These are phyloP conservation scores for Yamadazyma siamensis DNA, from an alignment of 1,139 yeast species.

Conservation along the genomic window DNA sequence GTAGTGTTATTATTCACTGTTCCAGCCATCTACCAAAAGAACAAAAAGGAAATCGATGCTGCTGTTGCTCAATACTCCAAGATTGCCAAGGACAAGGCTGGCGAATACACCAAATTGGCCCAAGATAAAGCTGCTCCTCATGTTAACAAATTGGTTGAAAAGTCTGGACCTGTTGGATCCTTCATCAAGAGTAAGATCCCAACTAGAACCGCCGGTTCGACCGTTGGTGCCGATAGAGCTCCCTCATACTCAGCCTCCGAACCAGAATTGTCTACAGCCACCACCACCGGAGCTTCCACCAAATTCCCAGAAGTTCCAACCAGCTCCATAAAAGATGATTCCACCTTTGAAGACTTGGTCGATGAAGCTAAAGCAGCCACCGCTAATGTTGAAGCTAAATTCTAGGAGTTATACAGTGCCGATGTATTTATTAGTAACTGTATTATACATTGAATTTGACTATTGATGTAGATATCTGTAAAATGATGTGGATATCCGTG, in stretches of 20 bases:
- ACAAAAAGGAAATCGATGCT: slow-evolving; percentile 80
- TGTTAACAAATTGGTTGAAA: slow-evolving; percentile 44
- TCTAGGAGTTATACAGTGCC: too few species aligned
- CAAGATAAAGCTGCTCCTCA: slow-evolving; percentile 53
- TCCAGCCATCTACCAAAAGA: slow-evolving; percentile 70
- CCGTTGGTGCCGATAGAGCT: slow-evolving; percentile 49
- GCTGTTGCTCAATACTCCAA: slow-evolving; percentile 57
- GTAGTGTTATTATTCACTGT: slow-evolving; percentile 67
- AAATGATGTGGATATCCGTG: too few species aligned
- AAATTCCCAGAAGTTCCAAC: slow-evolving; percentile 49
- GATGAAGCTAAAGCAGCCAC: slow-evolving; percentile 19
- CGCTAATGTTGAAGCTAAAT: slow-evolving; percentile 10
- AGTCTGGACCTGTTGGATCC: slow-evolving; percentile 62
- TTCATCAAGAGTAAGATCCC: slow-evolving; percentile 59
- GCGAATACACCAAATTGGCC: slow-evolving; percentile 49
- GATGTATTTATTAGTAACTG: too few species aligned
- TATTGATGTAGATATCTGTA: too few species aligned
- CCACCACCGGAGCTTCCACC: slow-evolving; percentile 29
- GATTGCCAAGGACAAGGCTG: slow-evolving; percentile 53
- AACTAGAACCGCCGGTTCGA: slow-evolving; percentile 70
- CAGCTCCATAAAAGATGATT: slow-evolving; percentile 28
- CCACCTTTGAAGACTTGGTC: slow-evolving; percentile 24
- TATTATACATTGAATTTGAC: too few species aligned
- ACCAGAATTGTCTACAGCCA: slow-evolving; percentile 16
- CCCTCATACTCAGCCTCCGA: slow-evolving; percentile 14